Evolutionary conservation across 495 filamentous ascomycete species (phyloP), one percentile per base, ranked within the genome.

Genomic region (Cenococcum geophilum): DNA sequence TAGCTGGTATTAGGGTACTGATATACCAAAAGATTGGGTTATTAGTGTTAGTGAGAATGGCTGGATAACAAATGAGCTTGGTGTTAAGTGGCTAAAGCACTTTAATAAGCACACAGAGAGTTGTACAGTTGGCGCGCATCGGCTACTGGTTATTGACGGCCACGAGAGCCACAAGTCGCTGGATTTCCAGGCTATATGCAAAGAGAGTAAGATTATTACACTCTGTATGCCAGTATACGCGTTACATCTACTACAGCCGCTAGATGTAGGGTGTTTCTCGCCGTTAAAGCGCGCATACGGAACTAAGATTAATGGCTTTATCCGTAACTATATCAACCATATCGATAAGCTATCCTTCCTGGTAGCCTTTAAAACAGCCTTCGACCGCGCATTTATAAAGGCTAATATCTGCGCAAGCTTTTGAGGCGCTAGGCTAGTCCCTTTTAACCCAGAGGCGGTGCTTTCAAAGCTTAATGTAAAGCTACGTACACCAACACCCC

Each of bases 221-320:
- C 25, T 65, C 18, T 57, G 57, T 51, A 61, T 68, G 57, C 65
- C 63, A 32, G 16, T 57, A 21, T 62, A 68, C 22, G 36, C 50
- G 27, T 66, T 57, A 4, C 63, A 65, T 49, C 42, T 65, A 40
- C 57, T 68, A n/a, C 53, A 68, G 45, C 65, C 65, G 8, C 51
- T 65, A 3, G 65, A 68, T 65, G 57, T 68, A 25, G 54, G 47
- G 0, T 64, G 55, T 36, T 65, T 67, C 42, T n/a, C 48, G 16
- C 61, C 61, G 4, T 40, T 67, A 36, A 61, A 68, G 16, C 12
- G 10, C 8, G 37, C 55, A 32, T 68, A 68, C 21, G 42, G 63
- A 11, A 37, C 47, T 18, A n/a, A 47, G 22, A 56, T 68, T 37
- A 57, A 65, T 6, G 16, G 59, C n/a, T 50, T 57, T 6, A 27